Conservation (phyloP, 2,329 filamentous ascomycete genomes). For the Microdochium paspali region DNA sequence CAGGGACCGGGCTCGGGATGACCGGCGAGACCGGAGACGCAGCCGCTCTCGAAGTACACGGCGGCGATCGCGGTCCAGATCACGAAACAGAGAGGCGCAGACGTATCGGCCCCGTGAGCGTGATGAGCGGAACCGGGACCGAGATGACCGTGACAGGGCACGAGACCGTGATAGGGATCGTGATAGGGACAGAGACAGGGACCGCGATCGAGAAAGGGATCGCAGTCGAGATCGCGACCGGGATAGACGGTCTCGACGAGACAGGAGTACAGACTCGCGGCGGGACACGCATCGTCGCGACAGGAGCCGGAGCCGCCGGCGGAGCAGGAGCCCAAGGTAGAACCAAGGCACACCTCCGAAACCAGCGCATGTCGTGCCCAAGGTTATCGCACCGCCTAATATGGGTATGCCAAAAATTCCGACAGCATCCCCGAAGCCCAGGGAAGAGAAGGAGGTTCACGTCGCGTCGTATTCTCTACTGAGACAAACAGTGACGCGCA, state of each 20-base stretch:
- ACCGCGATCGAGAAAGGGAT: conserved; percentile 23
- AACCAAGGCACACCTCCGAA: not conserved
- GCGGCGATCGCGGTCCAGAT: conserved; percentile 9
- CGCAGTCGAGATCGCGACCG: conserved; percentile 27
- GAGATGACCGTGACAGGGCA: conserved; percentile 8
- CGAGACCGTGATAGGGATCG: conserved; percentile 19
- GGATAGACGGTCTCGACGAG: conserved; percentile 20
- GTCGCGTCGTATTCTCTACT: no score
- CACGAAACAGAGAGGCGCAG: conserved; percentile 7
- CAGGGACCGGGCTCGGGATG: conserved; percentile 20
- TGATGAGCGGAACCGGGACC: conserved; percentile 14
- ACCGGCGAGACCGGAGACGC: conserved; percentile 8
- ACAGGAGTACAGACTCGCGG: conserved; percentile 7
- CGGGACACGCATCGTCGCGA: not conserved
- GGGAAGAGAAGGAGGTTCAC: no score
- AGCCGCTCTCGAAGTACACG: conserved; percentile 9
- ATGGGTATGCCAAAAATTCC: no score
- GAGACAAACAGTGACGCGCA: no score
- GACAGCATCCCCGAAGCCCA: no score
- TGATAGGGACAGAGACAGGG: conserved; percentile 23
- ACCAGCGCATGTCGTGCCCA: not conserved
- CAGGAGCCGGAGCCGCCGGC: conserved; percentile 12
- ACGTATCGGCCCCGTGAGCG: conserved; percentile 3
- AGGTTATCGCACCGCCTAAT: no score
- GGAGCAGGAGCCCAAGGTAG: conserved; percentile 1